Evolutionary conservation across 352 stramenopile genomes (phyloP).

Genomic region (Peronospora belbahrii): DNA sequence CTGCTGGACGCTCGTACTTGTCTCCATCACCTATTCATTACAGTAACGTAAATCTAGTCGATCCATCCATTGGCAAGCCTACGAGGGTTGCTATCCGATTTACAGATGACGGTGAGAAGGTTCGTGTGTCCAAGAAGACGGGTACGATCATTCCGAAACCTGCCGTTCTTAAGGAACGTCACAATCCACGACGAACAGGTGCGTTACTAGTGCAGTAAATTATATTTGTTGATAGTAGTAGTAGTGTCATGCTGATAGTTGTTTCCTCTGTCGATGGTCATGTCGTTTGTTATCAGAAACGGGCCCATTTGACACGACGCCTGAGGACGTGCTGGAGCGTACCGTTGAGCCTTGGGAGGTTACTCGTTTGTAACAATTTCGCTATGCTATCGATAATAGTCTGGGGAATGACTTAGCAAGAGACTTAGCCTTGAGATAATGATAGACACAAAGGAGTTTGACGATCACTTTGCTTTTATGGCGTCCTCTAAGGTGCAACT

Average conservation of each 20-base stretch:
- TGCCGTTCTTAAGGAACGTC: conserved; percentile 83
- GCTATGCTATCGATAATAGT: conserved; percentile 5
- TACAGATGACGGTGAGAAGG: conserved; percentile 90
- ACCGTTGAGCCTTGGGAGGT: conserved; percentile 75
- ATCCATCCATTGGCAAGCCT: conserved; percentile 71
- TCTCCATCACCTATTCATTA: conserved; percentile 80
- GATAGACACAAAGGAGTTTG: conserved; percentile 23
- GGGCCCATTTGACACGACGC: conserved; percentile 68
- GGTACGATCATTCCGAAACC: conserved; percentile 94
- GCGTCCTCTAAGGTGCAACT: conserved; percentile 10
- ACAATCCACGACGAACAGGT: conserved; percentile 78
- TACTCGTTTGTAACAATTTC: conserved; percentile 45
- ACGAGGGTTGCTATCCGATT: conserved; percentile 76
- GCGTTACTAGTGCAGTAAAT: background rate
- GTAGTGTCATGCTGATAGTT: too few species aligned
- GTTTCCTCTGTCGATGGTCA: conserved; percentile 1
- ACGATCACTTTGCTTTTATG: background rate
- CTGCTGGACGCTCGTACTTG: conserved; percentile 66
- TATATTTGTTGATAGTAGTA: background rate
- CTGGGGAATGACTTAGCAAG: background rate
- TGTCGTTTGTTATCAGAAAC: conserved; percentile 38
- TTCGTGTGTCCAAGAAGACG: conserved; percentile 91
- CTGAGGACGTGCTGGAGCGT: conserved; percentile 72
- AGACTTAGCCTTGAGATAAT: conserved; percentile 16
- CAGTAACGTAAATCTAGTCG: conserved; percentile 82